A percentile compares a stretch with the other conserved stretches of the same genome.
These are phyloP conservation scores for Cyclotella sp. DNA, from an alignment of 108 stramenopile species.

Conservation along the genomic window DNA sequence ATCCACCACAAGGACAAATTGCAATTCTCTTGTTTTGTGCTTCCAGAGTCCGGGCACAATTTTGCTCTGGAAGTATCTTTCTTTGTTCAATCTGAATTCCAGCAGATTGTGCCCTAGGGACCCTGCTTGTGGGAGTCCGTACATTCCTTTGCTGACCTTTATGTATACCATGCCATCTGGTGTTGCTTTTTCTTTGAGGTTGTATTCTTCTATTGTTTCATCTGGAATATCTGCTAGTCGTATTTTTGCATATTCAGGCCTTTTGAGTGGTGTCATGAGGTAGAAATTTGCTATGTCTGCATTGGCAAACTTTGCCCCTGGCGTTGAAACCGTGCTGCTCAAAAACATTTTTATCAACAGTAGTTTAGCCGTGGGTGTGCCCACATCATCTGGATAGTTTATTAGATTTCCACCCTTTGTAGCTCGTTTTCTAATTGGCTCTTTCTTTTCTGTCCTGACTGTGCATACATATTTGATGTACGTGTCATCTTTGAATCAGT, in stretches of 20 bases:
- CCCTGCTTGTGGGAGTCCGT: no score
- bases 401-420: not conserved
- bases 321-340: no score
- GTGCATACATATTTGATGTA: constrained; percentile 35
- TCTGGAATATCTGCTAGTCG: constrained; percentile 23
- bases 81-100: no score
- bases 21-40: not conserved
- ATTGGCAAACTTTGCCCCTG: no score
- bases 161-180: constrained; percentile 17
- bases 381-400: no score
- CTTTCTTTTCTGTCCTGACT: no score
- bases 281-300: constrained; percentile 53
- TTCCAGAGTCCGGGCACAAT: constrained; percentile 24
- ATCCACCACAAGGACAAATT: not conserved
- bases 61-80: no score
- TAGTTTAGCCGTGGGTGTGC: no score
- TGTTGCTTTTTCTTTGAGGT: constrained; percentile 23
- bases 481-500: constrained; percentile 22
- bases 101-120: no score
- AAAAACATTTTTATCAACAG: no score
- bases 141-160: constrained; percentile 34
- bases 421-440: constrained; percentile 36
- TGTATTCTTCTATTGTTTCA: constrained; percentile 49
- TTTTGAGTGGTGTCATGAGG: constrained; percentile 43
- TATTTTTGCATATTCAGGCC: constrained; percentile 36